Conservation (phyloP, 2,329 filamentous ascomycete genomes). For the Didymella lethalis region DNA sequence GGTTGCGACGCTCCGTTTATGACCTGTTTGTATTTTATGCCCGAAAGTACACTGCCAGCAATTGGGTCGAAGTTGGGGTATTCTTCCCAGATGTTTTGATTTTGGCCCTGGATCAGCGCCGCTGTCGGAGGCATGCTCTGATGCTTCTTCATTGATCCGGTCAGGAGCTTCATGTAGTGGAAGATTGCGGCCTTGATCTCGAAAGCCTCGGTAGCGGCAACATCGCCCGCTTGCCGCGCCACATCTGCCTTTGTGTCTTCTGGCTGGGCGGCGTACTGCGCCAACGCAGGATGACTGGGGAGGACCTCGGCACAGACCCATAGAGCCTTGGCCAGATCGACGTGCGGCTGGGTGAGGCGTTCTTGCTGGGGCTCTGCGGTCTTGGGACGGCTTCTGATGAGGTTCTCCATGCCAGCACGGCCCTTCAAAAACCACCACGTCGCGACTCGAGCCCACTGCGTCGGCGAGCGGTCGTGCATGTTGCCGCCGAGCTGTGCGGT, state of each 20-base stretch:
- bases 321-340: slow-evolving; percentile 83
- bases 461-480: slow-evolving; percentile 67
- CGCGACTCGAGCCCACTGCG: slow-evolving; percentile 74
- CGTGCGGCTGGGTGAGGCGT: slow-evolving; percentile 74
- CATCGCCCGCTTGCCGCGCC: slow-evolving; percentile 55
- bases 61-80: slow-evolving; percentile 79
- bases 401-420: slow-evolving; percentile 74
- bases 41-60: slow-evolving; percentile 69
- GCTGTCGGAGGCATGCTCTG: slow-evolving; percentile 72
- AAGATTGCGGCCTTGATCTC: slow-evolving; percentile 64
- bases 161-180: slow-evolving; percentile 74
- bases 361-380: slow-evolving; percentile 61
- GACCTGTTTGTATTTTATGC: slow-evolving; percentile 29
- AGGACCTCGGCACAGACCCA: slow-evolving; percentile 71
- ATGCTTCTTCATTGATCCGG: slow-evolving; percentile 85
- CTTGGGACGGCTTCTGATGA: slow-evolving; percentile 70
- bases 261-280: slow-evolving; percentile 34
- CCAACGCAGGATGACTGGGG: slow-evolving; percentile 43
- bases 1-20: slow-evolving; percentile 53
- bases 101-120: slow-evolving; percentile 77
- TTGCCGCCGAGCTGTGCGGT: slow-evolving; percentile 78
- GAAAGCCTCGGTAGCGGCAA: slow-evolving; percentile 55
- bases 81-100: slow-evolving; percentile 81
- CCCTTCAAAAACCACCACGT: slow-evolving; percentile 93
- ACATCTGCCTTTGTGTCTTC: slow-evolving; percentile 48